Evolutionary conservation across 345 rosid species (phyloP), one percentile per base, ranked within the genome.

Genomic region (Pistacia atlantica): DNA sequence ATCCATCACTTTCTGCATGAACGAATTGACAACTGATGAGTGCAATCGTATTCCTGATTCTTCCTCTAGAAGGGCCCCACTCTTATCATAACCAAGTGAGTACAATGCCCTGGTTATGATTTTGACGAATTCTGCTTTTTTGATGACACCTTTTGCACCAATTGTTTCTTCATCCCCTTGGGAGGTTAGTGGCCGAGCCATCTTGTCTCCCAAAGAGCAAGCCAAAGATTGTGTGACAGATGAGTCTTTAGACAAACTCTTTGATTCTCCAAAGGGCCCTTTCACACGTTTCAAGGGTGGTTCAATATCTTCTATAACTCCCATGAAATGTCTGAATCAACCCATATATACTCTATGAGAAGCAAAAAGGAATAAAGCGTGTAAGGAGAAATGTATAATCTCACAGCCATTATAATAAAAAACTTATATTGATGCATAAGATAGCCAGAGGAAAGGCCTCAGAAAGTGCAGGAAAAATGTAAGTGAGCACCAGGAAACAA

Each of bases 181-280:
- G 86, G 92, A 91, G 85, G 84, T 78, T 57, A 90, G 81, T 74
- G 90, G 91, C 84, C 88, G 77, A 68, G 97, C 91, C 93, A 88
- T 90, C 85, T 78, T 67, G 79, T 83, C 93, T 79, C 87, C 88
- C 83, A 83, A 87, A 82, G 90, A 84, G 82, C 76, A 83, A 86
- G 79, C 64, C 25, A 82, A 80, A 25, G 80, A 48, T 61, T 58
- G 77, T 80, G 80, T 78, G 66, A 72, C 58, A 59, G 85, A 87
- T 14, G 81, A 80, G 74, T 82, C 82, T 73, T 80, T 86, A 1
- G 79, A 71, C 75, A 82, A 79, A 70, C 79, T 80, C 77, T 84
- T 87, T 9, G 84, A 72, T 74, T 84, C 88, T 71, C 82, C 84
- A 51, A 73, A 70, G 42, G 83, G 80, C 77, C 77, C 76, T 81